These are phyloP conservation scores for Cryptosporidium parvum DNA, from an alignment of 169 alveolate genomes.

Conservation along the genomic window DNA sequence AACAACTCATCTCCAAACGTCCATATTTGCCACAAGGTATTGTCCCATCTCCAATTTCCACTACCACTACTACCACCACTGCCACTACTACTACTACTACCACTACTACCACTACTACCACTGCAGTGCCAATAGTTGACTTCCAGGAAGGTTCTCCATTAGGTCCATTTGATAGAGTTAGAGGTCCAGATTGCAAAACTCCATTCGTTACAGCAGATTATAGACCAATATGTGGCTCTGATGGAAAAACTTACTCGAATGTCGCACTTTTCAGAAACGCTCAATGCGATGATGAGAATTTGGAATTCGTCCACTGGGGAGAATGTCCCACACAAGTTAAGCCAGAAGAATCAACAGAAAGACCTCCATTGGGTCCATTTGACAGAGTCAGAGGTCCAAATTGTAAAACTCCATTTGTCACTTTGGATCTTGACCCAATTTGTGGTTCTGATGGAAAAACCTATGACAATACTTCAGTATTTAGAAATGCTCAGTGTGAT, in stretches of 20 bases:
- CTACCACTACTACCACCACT: conserved; percentile 15
- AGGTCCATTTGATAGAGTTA: neutral
- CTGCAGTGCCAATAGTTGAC: neutral
- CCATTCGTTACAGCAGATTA: conserved; percentile 5
- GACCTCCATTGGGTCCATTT: conserved; percentile 54
- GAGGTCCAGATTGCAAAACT: conserved; percentile 32
- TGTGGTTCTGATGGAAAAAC: conserved; percentile 63
- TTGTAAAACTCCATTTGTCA: neutral
- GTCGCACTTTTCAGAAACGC: conserved; percentile 42
- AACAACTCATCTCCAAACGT: neutral
- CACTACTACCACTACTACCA: conserved; percentile 27
- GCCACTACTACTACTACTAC: conserved; percentile 21
- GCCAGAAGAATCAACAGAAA: neutral
- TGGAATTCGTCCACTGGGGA: conserved; percentile 43
- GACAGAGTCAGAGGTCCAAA: conserved; percentile 58
- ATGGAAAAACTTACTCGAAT: conserved; percentile 36
- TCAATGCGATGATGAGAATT: conserved; percentile 31
- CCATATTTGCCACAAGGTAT: conserved; percentile 3
- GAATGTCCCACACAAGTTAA: conserved; percentile 26
- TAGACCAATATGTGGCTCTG: conserved; percentile 41
- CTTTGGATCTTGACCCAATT: conserved; percentile 15
- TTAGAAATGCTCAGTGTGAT: conserved; percentile 68
- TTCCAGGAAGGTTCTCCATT: conserved; percentile 1
- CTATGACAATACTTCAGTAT: neutral
- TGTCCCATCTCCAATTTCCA: neutral